Evolutionary conservation across 2,329 filamentous ascomycete genomes (phyloP).

Genomic region (Aspergillus hiratsukae): DNA sequence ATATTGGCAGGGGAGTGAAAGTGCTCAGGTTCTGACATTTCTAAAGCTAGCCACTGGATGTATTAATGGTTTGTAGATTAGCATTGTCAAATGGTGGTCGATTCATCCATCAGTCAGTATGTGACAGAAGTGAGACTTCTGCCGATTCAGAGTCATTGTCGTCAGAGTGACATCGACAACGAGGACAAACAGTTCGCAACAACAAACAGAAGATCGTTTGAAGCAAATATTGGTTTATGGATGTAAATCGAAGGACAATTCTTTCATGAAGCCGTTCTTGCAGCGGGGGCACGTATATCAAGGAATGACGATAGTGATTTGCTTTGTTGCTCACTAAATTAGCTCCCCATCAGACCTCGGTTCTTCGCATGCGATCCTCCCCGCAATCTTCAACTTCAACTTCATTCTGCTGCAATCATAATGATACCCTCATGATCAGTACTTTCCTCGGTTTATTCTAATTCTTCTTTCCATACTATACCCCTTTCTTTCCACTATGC

Average conservation of each 20-base stretch:
- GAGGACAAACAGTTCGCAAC: neutral
- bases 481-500: slow-evolving; percentile 54
- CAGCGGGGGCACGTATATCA: neutral
- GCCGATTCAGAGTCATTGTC: neutral
- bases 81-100: neutral
- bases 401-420: neutral
- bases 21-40: slow-evolving; percentile 1
- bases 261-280: neutral
- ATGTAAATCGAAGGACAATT: neutral
- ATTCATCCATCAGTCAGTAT: neutral
- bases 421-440: slow-evolving; percentile 1
- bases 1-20: slow-evolving; percentile 15
- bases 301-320: neutral
- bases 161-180: slow-evolving; percentile 4
- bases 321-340: neutral
- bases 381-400: slow-evolving; percentile 19
- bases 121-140: neutral
- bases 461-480: slow-evolving; percentile 7
- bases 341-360: slow-evolving; percentile 15
- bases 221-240: neutral
- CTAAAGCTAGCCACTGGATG: neutral
- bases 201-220: neutral
- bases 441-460: slow-evolving; percentile 2
- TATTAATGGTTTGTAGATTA: neutral
- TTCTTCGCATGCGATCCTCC: slow-evolving; percentile 17